Evolutionary conservation across 2,329 filamentous ascomycete genomes (phyloP).

Genomic region (Truncatella angustata): DNA sequence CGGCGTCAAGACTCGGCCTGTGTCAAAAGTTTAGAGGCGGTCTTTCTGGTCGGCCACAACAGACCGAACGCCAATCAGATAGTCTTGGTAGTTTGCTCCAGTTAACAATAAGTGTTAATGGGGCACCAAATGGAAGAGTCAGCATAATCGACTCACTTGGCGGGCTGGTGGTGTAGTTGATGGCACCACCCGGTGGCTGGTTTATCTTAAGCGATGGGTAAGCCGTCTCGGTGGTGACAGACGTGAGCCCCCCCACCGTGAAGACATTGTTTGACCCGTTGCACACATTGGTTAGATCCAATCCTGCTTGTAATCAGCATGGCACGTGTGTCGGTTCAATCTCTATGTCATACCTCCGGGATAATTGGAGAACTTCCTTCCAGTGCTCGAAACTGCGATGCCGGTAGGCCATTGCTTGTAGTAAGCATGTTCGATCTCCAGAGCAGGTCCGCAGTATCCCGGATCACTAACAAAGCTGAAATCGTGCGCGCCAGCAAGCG

Average conservation of each 20-base stretch:
- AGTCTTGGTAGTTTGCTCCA: conserved; percentile 44
- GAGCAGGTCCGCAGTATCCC: conserved; percentile 34
- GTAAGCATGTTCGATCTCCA: conserved; percentile 49
- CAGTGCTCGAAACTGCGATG: conserved; percentile 48
- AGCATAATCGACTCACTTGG: background rate
- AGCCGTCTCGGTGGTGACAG: conserved; percentile 18
- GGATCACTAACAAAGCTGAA: conserved; percentile 1
- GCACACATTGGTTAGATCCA: conserved; percentile 46
- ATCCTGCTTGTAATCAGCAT: conserved; percentile 25
- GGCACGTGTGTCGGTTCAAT: too few relatives aligned
- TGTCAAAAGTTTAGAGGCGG: conserved; percentile 53
- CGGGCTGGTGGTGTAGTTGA: conserved; percentile 1
- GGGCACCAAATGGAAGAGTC: background rate
- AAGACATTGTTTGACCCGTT: conserved; percentile 32
- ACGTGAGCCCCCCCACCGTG: conserved; percentile 37
- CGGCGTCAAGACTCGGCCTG: conserved; percentile 33
- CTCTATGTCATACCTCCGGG: conserved; percentile 27
- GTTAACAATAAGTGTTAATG: conserved; percentile 12
- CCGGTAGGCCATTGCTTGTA: conserved; percentile 47
- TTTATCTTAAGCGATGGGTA: conserved; percentile 36
- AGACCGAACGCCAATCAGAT: conserved; percentile 50
- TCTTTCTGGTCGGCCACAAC: conserved; percentile 49
- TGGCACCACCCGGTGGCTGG: conserved; percentile 31
- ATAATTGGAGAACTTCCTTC: conserved; percentile 52
- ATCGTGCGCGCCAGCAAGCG: background rate